Evolutionary conservation across 768 basidiomycete genomes (phyloP).

Genomic region (Rhodosporidiobolus sp.): DNA sequence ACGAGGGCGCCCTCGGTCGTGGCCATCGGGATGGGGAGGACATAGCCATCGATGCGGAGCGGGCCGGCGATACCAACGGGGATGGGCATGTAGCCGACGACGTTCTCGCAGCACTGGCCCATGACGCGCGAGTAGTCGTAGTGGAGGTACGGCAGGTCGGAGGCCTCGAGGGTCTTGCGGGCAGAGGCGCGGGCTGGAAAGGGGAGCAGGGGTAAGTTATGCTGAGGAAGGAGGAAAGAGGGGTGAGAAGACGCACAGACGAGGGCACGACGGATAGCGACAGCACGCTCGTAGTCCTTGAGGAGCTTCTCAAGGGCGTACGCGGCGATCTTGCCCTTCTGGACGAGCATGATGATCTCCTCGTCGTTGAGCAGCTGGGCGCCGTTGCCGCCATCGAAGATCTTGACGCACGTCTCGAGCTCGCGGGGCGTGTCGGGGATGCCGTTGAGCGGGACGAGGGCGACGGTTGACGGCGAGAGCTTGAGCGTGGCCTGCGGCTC

Average conservation of each 20-base stretch:
- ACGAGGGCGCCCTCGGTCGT: slow-evolving; percentile 99
- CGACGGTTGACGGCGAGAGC: slow-evolving; percentile 39
- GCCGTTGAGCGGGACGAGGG: slow-evolving; percentile 34
- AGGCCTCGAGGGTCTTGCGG: slow-evolving; percentile 78
- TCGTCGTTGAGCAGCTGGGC: slow-evolving; percentile 69
- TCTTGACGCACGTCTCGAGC: slow-evolving; percentile 71
- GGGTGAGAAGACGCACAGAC: slow-evolving; percentile 64
- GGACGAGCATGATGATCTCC: slow-evolving; percentile 80
- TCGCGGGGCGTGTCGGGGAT: slow-evolving; percentile 33
- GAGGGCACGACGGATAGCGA: slow-evolving; percentile 76
- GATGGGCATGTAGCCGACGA: slow-evolving; percentile 92
- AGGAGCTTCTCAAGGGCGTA: slow-evolving; percentile 94
- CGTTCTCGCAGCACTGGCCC: slow-evolving; percentile 98
- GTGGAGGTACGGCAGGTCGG: slow-evolving; percentile 72
- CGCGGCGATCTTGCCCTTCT: slow-evolving; percentile 88
- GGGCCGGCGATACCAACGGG: slow-evolving; percentile 97
- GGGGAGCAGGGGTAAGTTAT: slow-evolving; percentile 2
- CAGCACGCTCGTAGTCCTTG: slow-evolving; percentile 83
- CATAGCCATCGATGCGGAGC: slow-evolving; percentile 77
- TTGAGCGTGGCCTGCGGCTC: slow-evolving; percentile 21
- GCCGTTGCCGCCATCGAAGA: slow-evolving; percentile 60
- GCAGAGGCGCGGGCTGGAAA: slow-evolving; percentile 71
- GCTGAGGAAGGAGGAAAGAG: neutral
- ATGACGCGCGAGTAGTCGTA: slow-evolving; percentile 93
- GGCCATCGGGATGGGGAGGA: slow-evolving; percentile 94